Base-by-base conservation (phyloP, 805 yeast species). In the Debaryomyces castellii region DNA sequence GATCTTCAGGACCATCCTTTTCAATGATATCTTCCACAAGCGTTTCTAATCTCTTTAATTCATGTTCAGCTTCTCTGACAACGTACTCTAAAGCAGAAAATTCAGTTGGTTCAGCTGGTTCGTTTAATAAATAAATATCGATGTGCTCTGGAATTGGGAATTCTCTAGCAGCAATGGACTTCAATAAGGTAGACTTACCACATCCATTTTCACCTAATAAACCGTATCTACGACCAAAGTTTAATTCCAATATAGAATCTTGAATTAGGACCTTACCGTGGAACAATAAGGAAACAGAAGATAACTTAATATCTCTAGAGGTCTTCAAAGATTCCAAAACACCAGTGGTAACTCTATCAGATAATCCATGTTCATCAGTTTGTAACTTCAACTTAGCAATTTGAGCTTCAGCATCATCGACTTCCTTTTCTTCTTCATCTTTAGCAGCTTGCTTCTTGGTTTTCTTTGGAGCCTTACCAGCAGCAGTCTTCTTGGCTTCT, bases 331-430 rank as follows among this genome's bases (percentile, higher is more conserved):
- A 88, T 47, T 86, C 91, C 64, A 94, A 77, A 39, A 94, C 99
- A 79, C 99, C 99, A 38, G 99, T 92, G 57, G 92, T 87, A 54
- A 92, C 99, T 77, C 99, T 88, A 70, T 92, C 99, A 39, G 97
- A 89, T 47, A 92, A 63, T 56, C 99, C 99, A 60, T 90, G 85
- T 66, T 88, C 84, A 70, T 92, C 99, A 65, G 87, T 86, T 74
- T 92, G 99, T 64, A 91, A 74, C 71, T 92, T 92, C 74, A 92
- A 78, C 71, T 89, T 85, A 51, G 84, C 87, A 62, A 94, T 82
- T 64, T 82, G 89, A 50, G 85, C 81, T 41, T 87, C 86, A 40
- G 86, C 79, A 43, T 76, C 77, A 42, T 81, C 84, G 40, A 73
- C 83, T 22, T 77, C 87, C 43, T 63, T 66, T 48, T 71, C 77